Percentiles rank a stretch among this genome's conserved stretches.
Evolutionary conservation across 2,329 filamentous ascomycete species (phyloP).

Genomic region (Byssochlamys sp.): DNA sequence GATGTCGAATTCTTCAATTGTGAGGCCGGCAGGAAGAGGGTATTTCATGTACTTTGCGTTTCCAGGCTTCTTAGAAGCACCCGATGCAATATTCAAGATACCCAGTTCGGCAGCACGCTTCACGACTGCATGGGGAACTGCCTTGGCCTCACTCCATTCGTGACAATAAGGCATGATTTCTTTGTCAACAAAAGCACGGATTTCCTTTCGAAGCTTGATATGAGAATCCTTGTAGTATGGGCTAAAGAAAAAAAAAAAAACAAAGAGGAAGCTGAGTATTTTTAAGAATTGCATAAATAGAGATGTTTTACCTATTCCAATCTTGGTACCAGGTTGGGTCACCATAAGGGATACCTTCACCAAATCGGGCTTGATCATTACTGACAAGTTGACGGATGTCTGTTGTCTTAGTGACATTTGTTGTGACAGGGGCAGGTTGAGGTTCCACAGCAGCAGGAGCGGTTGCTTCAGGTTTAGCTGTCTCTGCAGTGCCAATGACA

Average conservation of each 20-base stretch:
- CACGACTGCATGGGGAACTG: too few species aligned
- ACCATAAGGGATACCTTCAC: too few species aligned
- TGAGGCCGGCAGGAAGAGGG: slow-evolving; percentile 61
- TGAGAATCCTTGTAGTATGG: slow-evolving; percentile 76
- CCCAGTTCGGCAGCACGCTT: slow-evolving; percentile 66
- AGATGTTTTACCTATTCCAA: too few species aligned
- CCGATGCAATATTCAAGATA: slow-evolving; percentile 72
- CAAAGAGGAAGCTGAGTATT: slow-evolving; percentile 65
- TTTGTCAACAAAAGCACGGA: slow-evolving; percentile 63
- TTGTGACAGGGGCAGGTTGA: slow-evolving; percentile 61
- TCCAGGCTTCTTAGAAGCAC: slow-evolving; percentile 72
- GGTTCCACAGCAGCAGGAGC: too few species aligned
- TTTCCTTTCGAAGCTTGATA: slow-evolving; percentile 55
- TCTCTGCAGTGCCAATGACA: too few species aligned
- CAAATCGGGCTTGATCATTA: too few species aligned
- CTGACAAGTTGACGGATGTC: too few species aligned
- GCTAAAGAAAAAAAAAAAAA: too few species aligned
- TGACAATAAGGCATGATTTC: slow-evolving; percentile 60
- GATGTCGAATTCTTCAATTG: slow-evolving; percentile 80
- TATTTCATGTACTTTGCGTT: slow-evolving; percentile 59
- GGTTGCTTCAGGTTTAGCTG: too few species aligned
- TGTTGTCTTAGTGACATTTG: slow-evolving; percentile 59
- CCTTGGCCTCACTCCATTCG: slow-evolving; percentile 70
- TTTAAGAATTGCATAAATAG: too few species aligned
- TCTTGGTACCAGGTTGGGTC: too few species aligned